Percentiles rank a stretch among this genome's conserved stretches.
phyloP scores from a whole-genome alignment of 2,329 filamentous ascomycete genomes.

The Stachybotrys chlorohalonatus region DNA sequence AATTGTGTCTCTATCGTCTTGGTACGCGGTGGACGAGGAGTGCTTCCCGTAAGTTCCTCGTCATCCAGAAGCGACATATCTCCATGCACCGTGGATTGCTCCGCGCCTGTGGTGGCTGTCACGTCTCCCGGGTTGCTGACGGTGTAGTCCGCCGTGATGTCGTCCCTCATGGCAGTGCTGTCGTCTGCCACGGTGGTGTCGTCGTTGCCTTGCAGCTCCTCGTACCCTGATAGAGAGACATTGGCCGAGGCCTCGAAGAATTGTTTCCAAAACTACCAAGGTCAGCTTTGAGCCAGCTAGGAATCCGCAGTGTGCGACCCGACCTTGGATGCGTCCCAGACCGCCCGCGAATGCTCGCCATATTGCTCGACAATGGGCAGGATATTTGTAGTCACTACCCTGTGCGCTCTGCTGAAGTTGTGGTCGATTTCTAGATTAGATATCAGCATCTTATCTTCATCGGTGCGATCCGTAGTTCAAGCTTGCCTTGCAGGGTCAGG shows the following conservation, averaged over 20 bases:
- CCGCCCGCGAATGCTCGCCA: conserved; percentile 81
- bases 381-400: conserved; percentile 90
- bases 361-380: conserved; percentile 92
- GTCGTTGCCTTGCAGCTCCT: conserved; percentile 67
- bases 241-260: conserved; percentile 99
- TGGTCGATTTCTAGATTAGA: conserved; percentile 75
- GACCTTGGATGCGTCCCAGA: conserved; percentile 96
- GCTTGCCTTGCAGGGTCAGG: conserved; percentile 73
- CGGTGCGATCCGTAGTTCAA: background rate
- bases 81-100: conserved; percentile 25
- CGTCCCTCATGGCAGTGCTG: conserved; percentile 47
- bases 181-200: conserved; percentile 41
- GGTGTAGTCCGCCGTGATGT: conserved; percentile 42
- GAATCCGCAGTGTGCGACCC: background rate
- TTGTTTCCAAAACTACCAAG: conserved; percentile 88
- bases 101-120: conserved; percentile 20
- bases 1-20: conserved; percentile 43
- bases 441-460: background rate
- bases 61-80: conserved; percentile 65
- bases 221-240: conserved; percentile 90
- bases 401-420: conserved; percentile 94
- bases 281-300: background rate
- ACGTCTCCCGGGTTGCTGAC: conserved; percentile 27
- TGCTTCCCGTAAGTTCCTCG: conserved; percentile 55
- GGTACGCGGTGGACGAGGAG: conserved; percentile 49